Conservation (phyloP, 2,329 filamentous ascomycete species). For the Pestalotiopsis sp. region DNA sequence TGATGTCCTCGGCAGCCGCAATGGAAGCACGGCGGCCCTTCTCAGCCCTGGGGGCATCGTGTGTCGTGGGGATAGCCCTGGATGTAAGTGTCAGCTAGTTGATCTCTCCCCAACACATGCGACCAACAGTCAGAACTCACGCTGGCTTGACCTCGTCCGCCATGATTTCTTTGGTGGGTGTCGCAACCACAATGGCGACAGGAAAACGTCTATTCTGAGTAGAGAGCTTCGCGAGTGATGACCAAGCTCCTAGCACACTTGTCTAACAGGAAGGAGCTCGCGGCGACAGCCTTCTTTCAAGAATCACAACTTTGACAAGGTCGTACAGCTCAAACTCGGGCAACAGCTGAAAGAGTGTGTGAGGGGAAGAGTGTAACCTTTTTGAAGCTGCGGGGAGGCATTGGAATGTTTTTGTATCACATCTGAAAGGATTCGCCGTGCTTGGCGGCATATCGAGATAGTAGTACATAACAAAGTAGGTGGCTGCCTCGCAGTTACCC, state of each 20-base stretch:
- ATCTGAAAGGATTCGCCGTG: neutral
- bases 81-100: slow-evolving; percentile 2
- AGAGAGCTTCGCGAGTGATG: neutral
- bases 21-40: slow-evolving; percentile 34
- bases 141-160: slow-evolving; percentile 7
- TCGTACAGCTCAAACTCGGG: neutral
- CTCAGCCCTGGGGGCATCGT: slow-evolving; percentile 34
- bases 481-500: slow-evolving; percentile 1
- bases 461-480: neutral
- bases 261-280: too few species aligned
- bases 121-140: slow-evolving; percentile 1
- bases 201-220: neutral
- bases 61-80: slow-evolving; percentile 15
- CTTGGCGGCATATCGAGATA: neutral
- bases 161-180: neutral
- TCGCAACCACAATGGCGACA: neutral
- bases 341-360: neutral
- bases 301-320: neutral
- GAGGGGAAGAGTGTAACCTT: neutral
- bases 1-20: slow-evolving; percentile 40
- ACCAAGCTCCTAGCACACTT: neutral
- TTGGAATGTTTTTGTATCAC: slow-evolving; percentile 1
- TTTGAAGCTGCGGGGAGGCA: slow-evolving; percentile 3
- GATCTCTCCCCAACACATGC: neutral
- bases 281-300: neutral